Evolutionary conservation across 2,329 filamentous ascomycete genomes (phyloP).

Genomic region (Trichoderma sp.): DNA sequence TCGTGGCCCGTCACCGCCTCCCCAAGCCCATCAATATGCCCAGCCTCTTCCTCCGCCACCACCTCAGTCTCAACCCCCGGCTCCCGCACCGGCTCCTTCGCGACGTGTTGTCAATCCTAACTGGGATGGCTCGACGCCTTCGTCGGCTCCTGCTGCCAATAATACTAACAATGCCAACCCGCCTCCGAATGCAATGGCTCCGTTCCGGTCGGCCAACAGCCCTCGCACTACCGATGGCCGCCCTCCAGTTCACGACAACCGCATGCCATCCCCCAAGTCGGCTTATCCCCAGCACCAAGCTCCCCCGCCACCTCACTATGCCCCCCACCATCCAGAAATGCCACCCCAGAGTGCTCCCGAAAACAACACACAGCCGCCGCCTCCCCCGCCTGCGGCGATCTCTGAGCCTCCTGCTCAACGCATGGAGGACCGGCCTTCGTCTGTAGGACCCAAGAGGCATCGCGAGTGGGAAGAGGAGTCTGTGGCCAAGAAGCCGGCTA

Average conservation of each 20-base stretch:
- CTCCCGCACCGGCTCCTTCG: constrained; percentile 50
- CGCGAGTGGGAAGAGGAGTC: constrained; percentile 91
- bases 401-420: constrained; percentile 65
- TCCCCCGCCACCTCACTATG: constrained; percentile 48
- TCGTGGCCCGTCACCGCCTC: constrained; percentile 54
- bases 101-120: constrained; percentile 60
- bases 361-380: constrained; percentile 45
- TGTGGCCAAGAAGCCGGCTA: constrained; percentile 78
- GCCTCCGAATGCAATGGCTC: constrained; percentile 60
- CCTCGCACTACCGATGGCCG: constrained; percentile 75
- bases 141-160: constrained; percentile 37
- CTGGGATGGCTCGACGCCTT: constrained; percentile 54
- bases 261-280: constrained; percentile 87
- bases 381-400: constrained; percentile 45
- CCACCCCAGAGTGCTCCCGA: constrained; percentile 62
- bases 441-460: constrained; percentile 76
- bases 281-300: constrained; percentile 75
- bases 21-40: constrained; percentile 44
- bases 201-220: constrained; percentile 70
- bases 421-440: constrained; percentile 70
- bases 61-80: constrained; percentile 43
- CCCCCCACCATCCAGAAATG: constrained; percentile 68
- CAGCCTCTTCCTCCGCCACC: constrained; percentile 51
- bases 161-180: constrained; percentile 36
- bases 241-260: constrained; percentile 73